Conservation (phyloP, 2,329 filamentous ascomycete species). For the Aspergillus pseudoterreus region DNA sequence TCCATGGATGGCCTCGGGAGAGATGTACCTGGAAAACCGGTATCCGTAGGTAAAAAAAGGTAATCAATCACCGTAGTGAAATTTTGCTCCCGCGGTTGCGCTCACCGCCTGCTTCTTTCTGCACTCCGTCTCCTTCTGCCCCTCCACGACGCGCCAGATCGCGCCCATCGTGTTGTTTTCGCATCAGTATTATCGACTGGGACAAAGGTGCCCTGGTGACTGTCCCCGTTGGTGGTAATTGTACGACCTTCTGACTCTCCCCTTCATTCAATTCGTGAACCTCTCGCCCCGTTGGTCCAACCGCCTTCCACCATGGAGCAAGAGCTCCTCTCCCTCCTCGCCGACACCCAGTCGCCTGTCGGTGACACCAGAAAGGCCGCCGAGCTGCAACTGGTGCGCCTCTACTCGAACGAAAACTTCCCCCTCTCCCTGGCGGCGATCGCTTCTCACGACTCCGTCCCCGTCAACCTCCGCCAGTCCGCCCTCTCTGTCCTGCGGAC, state of each 20-base stretch:
- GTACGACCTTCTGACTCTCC: not conserved
- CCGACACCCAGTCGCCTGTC: constrained; percentile 75
- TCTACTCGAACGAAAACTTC: constrained; percentile 67
- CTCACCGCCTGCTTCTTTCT: constrained; percentile 17
- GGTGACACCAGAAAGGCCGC: constrained; percentile 78
- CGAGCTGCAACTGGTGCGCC: constrained; percentile 73
- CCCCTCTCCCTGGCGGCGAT: constrained; percentile 77
- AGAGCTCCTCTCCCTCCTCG: constrained; percentile 82
- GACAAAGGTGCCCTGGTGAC: not conserved
- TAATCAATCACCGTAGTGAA: too few relatives aligned
- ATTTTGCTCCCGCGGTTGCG: not conserved
- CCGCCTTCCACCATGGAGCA: constrained; percentile 67
- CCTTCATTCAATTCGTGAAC: not conserved
- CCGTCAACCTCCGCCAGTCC: constrained; percentile 74
- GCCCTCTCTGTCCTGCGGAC: constrained; percentile 75
- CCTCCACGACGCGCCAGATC: constrained; percentile 18
- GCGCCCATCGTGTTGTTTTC: constrained; percentile 3
- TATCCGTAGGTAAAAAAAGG: too few relatives aligned
- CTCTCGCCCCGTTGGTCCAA: not conserved
- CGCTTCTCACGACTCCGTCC: constrained; percentile 69
- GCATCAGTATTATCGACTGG: not conserved
- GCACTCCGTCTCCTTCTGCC: constrained; percentile 8
- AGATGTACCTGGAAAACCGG: too few relatives aligned
- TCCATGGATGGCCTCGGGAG: not conserved
- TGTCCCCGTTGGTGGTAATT: not conserved